A percentile compares a stretch with the other conserved stretches of the same genome.
Evolutionary conservation across 1,284 basidiomycete genomes (phyloP).

Genomic region (Sutorius eximius): DNA sequence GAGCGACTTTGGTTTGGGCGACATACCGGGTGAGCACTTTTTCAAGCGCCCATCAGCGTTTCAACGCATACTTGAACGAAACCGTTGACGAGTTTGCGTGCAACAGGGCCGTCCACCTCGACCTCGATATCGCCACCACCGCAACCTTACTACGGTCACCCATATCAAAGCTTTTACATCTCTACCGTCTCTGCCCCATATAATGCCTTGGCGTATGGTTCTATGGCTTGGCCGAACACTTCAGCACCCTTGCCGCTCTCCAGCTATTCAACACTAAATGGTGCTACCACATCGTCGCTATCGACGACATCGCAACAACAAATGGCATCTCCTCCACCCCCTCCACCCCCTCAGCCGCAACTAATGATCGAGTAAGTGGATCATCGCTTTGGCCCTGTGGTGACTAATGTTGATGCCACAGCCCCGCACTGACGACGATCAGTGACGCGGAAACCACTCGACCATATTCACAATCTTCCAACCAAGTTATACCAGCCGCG

Average conservation of each 20-base stretch:
- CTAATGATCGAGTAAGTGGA: conserved; percentile 54
- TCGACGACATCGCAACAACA: conserved; percentile 37
- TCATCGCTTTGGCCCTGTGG: conserved; percentile 1
- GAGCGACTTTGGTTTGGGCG: conserved; percentile 43
- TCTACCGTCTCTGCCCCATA: conserved; percentile 48
- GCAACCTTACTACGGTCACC: conserved; percentile 38
- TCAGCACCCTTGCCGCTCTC: conserved; percentile 60
- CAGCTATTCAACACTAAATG: conserved; percentile 71
- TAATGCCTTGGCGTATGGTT: conserved; percentile 52
- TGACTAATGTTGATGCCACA: conserved; percentile 27
- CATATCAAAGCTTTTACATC: conserved; percentile 42
- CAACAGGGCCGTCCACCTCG: conserved; percentile 35
- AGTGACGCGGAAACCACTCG: conserved; percentile 38
- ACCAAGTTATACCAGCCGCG: conserved; percentile 19
- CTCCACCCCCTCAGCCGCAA: conserved; percentile 35
- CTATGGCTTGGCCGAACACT: conserved; percentile 45
- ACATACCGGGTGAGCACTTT: conserved; percentile 38
- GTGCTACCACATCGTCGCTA: conserved; percentile 50
- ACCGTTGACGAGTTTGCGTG: conserved; percentile 18
- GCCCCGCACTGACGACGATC: conserved; percentile 53
- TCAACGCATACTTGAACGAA: conserved; percentile 1
- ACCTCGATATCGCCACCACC: conserved; percentile 42
- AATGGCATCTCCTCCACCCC: conserved; percentile 28
- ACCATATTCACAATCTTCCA: conserved; percentile 38
- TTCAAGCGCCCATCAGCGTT: conserved; percentile 29